Conservation (phyloP, 139 green algal genomes). For the Closterium sp. region DNA sequence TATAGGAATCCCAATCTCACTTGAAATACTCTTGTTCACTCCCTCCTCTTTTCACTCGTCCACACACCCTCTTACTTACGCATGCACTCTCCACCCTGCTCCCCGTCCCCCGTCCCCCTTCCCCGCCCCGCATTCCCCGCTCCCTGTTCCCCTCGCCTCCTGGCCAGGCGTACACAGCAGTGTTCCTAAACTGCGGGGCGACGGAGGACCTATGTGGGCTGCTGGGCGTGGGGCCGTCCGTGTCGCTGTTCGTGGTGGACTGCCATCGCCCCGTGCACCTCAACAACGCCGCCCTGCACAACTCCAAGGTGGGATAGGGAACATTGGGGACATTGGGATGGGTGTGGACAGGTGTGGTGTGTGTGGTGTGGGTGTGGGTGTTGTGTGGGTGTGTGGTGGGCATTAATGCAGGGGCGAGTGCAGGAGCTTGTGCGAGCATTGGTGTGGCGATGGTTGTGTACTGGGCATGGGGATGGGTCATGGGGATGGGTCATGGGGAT, state of each 20-base stretch:
- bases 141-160: not conserved
- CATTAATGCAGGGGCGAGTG: too few species aligned
- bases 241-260: constrained; percentile 33
- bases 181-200: constrained; percentile 45
- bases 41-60: not conserved
- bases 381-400: too few species aligned
- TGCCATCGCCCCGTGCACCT: constrained; percentile 46
- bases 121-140: not conserved
- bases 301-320: not conserved
- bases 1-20: too few species aligned
- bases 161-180: constrained; percentile 23
- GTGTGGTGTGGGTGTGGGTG: too few species aligned
- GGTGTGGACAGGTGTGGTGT: too few species aligned
- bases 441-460: too few species aligned
- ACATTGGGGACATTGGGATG: not conserved
- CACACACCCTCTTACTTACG: not conserved
- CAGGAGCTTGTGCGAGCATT: too few species aligned
- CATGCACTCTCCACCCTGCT: not conserved
- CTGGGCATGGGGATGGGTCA: too few species aligned
- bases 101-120: not conserved
- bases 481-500: too few species aligned
- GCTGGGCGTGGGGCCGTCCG: constrained; percentile 1
- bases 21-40: too few species aligned
- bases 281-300: constrained; percentile 1
- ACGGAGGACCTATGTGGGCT: constrained; percentile 33